These are phyloP conservation scores for Postia placenta DNA, from an alignment of 768 basidiomycete genomes.

Conservation along the genomic window DNA sequence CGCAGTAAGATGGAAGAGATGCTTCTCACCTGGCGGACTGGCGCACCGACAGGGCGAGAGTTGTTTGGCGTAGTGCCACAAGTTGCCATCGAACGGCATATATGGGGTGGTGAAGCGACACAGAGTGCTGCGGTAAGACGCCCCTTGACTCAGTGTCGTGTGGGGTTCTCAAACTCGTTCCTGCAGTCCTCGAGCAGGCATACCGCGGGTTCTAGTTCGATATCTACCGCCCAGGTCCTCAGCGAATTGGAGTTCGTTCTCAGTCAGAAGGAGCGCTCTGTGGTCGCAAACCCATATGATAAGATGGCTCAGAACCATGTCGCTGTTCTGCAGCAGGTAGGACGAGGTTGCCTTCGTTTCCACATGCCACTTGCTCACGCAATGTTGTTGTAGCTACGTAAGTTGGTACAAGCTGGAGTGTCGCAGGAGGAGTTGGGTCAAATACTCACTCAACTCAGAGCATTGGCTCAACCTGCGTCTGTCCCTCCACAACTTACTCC, in stretches of 20 bases:
- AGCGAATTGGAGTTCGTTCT: constrained; percentile 80
- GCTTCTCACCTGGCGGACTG: constrained; percentile 90
- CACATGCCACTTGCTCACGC: background rate
- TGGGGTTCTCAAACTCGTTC: background rate
- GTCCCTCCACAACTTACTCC: constrained; percentile 19
- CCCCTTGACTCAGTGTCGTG: background rate
- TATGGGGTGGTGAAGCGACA: constrained; percentile 60
- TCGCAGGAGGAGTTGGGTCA: constrained; percentile 75
- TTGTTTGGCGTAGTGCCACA: constrained; percentile 82
- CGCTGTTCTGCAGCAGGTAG: constrained; percentile 73
- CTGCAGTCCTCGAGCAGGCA: constrained; percentile 9
- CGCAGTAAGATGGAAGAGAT: constrained; percentile 98
- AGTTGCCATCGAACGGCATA: constrained; percentile 74
- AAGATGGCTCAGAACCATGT: constrained; percentile 62
- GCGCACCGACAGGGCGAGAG: constrained; percentile 72
- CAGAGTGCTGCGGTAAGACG: constrained; percentile 33
- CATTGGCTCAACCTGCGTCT: constrained; percentile 43
- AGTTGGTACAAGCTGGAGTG: constrained; percentile 72
- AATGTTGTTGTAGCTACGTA: constrained; percentile 46
- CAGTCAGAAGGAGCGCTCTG: constrained; percentile 68
- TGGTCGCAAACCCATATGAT: constrained; percentile 75
- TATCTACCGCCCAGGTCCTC: constrained; percentile 75
- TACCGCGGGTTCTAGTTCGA: constrained; percentile 33
- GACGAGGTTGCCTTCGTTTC: constrained; percentile 20
- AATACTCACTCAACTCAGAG: constrained; percentile 66